Evolutionary conservation across 2,329 filamentous ascomycete species (phyloP).

Genomic region (Xylaria sp.): DNA sequence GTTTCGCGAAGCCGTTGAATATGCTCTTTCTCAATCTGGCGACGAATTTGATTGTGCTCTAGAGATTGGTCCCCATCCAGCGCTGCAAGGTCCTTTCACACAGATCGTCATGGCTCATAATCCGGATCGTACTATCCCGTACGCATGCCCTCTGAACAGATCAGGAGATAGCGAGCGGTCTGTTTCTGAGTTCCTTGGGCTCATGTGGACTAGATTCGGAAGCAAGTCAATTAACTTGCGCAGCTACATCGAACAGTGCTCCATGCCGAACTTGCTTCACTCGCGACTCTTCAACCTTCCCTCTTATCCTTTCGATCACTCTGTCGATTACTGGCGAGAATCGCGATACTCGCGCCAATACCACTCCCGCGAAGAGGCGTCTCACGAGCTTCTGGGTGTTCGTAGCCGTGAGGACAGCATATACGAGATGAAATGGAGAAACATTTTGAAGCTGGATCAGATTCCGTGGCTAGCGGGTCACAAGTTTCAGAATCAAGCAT

Average conservation of each 20-base stretch:
- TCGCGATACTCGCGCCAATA: constrained; percentile 56
- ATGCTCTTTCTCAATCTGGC: constrained; percentile 38
- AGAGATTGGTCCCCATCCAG: constrained; percentile 48
- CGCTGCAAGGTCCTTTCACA: constrained; percentile 44
- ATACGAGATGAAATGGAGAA: constrained; percentile 54
- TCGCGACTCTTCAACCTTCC: constrained; percentile 50
- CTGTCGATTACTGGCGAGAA: constrained; percentile 55
- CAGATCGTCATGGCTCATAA: constrained; percentile 42
- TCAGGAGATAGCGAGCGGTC: constrained; percentile 40
- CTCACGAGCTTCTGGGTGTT: constrained; percentile 54
- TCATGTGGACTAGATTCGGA: constrained; percentile 45
- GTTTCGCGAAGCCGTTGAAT: constrained; percentile 52
- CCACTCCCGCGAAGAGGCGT: constrained; percentile 44
- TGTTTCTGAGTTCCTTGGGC: constrained; percentile 45
- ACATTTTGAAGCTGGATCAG: constrained; percentile 52
- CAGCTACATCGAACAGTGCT: constrained; percentile 43
- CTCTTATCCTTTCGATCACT: constrained; percentile 61
- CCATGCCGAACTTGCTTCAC: constrained; percentile 6
- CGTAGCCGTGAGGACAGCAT: constrained; percentile 52
- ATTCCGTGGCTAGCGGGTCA: constrained; percentile 56
- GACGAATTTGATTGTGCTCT: constrained; percentile 44
- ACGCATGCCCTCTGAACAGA: constrained; percentile 41
- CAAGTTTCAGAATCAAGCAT: constrained; percentile 55
- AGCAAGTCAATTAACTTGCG: constrained; percentile 31
- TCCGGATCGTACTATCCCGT: constrained; percentile 34